These are phyloP conservation scores for Allantophomopsis cytisporea DNA, from an alignment of 2,329 filamentous ascomycete genomes.

Conservation along the genomic window DNA sequence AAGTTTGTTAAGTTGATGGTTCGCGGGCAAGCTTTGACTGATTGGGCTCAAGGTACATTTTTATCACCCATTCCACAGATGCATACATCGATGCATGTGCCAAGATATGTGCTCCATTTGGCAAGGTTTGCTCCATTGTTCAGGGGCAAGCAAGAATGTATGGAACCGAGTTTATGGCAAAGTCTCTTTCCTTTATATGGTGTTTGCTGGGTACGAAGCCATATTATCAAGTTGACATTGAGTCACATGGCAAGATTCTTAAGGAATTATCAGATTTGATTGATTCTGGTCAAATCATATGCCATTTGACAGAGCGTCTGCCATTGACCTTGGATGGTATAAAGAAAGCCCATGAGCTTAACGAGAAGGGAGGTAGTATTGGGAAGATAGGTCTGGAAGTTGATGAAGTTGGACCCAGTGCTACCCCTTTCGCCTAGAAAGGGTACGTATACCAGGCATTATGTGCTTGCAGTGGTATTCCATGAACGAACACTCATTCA, in stretches of 20 bases:
- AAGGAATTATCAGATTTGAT: slow-evolving; percentile 19
- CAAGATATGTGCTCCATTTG: slow-evolving; percentile 26
- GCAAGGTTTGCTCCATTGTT: slow-evolving; percentile 30
- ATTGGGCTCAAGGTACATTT: slow-evolving; percentile 7
- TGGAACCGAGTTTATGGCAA: slow-evolving; percentile 29
- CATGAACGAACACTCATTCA: too few relatives aligned
- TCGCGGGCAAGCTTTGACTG: too few relatives aligned
- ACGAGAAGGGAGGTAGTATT: slow-evolving; percentile 22
- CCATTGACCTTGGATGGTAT: slow-evolving; percentile 22
- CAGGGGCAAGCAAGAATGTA: slow-evolving; percentile 28
- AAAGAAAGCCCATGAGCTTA: slow-evolving; percentile 22
- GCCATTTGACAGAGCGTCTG: slow-evolving; percentile 22
- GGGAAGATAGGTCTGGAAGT: slow-evolving; percentile 23
- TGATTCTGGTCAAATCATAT: slow-evolving; percentile 22
- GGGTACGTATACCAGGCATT: too few relatives aligned
- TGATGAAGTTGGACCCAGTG: slow-evolving; percentile 12
- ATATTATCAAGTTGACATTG: slow-evolving; percentile 23
- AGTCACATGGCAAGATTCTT: slow-evolving; percentile 24
- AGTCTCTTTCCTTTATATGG: slow-evolving; percentile 27
- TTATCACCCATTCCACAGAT: slow-evolving; percentile 25
- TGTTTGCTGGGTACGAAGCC: slow-evolving; percentile 25
- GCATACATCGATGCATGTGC: slow-evolving; percentile 24
- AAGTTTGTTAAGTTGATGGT: slow-evolving; percentile 11
- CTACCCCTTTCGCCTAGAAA: neutral
- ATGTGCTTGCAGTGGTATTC: too few relatives aligned